A percentile compares a stretch with the other conserved stretches of the same genome.
phyloP scores from a whole-genome alignment of 225 moss, liverwort and hornwort genomes.

The Bryoerythrophyllum caledonicum region DNA sequence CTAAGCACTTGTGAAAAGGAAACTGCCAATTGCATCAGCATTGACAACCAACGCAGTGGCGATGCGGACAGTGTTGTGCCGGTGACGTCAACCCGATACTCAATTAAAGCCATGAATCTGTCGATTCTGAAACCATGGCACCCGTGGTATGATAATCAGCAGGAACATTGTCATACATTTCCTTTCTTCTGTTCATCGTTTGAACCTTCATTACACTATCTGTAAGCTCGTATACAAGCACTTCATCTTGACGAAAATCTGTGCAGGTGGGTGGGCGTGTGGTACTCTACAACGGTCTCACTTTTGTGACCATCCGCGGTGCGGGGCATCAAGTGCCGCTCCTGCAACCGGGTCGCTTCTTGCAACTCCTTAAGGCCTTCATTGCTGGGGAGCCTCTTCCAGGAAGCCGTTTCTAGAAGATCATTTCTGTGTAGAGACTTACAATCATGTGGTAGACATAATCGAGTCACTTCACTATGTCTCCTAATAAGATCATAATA shows the following conservation, averaged over 20 bases:
- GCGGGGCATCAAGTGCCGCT: conserved; percentile 72
- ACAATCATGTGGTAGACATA: background rate
- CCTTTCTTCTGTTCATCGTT: background rate
- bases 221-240: background rate
- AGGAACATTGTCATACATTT: conserved; percentile 28
- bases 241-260: background rate
- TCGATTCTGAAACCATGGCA: conserved; percentile 35
- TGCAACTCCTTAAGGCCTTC: conserved; percentile 41
- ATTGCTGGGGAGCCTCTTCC: conserved; percentile 21
- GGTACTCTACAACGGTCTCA: conserved; percentile 45
- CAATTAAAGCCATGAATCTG: conserved; percentile 52
- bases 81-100: conserved; percentile 45
- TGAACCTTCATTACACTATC: background rate
- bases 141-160: conserved; percentile 54
- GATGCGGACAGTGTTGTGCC: conserved; percentile 62
- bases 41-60: conserved; percentile 36
- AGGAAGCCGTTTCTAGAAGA: conserved; percentile 8
- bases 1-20: background rate
- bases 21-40: background rate
- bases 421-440: background rate
- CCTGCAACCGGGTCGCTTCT: conserved; percentile 48
- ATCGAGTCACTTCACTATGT: background rate
- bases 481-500: background rate
- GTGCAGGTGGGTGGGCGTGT: conserved; percentile 66
- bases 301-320: conserved; percentile 58